phyloP scores from a whole-genome alignment of 768 basidiomycete genomes.

The Agrocybe chaxingu region DNA sequence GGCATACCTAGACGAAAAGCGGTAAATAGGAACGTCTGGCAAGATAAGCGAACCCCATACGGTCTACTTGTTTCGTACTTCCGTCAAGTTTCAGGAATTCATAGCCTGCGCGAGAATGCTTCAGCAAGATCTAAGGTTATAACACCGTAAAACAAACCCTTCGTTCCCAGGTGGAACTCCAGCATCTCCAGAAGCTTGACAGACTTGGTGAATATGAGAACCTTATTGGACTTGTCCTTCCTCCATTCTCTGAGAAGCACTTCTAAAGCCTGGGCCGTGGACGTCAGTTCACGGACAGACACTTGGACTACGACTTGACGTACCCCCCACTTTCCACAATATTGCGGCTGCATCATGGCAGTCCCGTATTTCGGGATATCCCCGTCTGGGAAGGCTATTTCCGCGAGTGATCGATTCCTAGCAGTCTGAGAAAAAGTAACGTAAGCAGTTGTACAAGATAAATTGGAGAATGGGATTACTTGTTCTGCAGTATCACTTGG shows the following conservation, averaged over 20 bases:
- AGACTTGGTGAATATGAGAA: conserved; percentile 91
- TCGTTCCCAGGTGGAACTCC: conserved; percentile 63
- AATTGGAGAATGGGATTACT: conserved; percentile 28
- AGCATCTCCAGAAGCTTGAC: conserved; percentile 88
- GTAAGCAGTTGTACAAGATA: not conserved
- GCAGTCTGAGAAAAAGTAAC: conserved; percentile 24
- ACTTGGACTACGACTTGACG: conserved; percentile 19
- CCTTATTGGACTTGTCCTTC: conserved; percentile 71
- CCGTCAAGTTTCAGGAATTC: conserved; percentile 79
- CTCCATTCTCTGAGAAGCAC: conserved; percentile 64
- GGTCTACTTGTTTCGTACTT: conserved; percentile 58
- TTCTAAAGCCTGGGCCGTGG: conserved; percentile 53
- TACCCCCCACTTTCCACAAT: conserved; percentile 86
- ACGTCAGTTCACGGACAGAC: not conserved
- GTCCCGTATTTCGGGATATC: conserved; percentile 56
- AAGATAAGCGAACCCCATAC: conserved; percentile 38
- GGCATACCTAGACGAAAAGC: conserved; percentile 61
- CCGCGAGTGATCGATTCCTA: conserved; percentile 60
- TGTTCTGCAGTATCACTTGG: conserved; percentile 69
- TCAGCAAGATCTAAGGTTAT: not conserved
- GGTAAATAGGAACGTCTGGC: not conserved
- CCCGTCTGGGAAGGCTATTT: conserved; percentile 59
- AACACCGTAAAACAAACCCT: conserved; percentile 34
- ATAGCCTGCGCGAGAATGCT: conserved; percentile 34
- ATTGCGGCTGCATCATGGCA: conserved; percentile 59